phyloP scores from a whole-genome alignment of 164 flowering plant genomes.

The Litsea cubeba region DNA sequence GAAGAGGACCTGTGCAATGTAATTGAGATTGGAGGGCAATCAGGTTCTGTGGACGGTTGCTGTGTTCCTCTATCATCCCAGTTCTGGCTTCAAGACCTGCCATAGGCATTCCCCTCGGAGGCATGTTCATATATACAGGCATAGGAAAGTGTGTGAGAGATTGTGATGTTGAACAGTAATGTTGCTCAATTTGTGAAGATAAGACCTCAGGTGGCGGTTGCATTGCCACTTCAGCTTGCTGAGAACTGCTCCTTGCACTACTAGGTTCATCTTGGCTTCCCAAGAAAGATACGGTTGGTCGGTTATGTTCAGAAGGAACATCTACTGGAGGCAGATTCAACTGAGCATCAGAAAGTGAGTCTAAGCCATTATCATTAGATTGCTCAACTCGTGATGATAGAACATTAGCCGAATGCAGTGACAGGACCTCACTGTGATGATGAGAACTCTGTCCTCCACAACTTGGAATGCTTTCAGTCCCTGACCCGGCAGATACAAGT shows the following conservation, averaged over 20 bases:
- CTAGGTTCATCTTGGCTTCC: not conserved
- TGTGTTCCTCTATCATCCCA: conserved; percentile 6
- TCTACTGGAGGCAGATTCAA: conserved; percentile 7
- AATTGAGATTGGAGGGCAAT: conserved; percentile 15
- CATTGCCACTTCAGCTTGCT: conserved; percentile 1
- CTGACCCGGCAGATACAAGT: conserved; percentile 10
- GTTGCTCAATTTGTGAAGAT: conserved; percentile 6
- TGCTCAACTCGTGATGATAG: not conserved
- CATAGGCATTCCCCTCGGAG: conserved; percentile 10
- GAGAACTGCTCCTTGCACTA: not conserved
- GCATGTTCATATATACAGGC: not conserved
- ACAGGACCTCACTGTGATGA: conserved; percentile 4
- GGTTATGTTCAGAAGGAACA: conserved; percentile 4
- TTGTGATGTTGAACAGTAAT: conserved; percentile 17
- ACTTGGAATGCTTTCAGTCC: conserved; percentile 10
- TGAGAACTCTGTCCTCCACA: conserved; percentile 2
- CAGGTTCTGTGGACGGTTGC: conserved; percentile 17
- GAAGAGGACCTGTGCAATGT: conserved; percentile 48
- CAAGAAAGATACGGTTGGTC: not conserved
- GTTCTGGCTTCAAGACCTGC: conserved; percentile 7
- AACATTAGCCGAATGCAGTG: not conserved
- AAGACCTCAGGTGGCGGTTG: conserved; percentile 8
- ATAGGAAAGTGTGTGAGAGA: conserved; percentile 5
- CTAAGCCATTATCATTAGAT: not conserved
- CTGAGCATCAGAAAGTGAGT: conserved; percentile 3